A percentile compares a stretch with the other conserved stretches of the same genome.
These are phyloP conservation scores for Olyra latifolia DNA, from an alignment of 176 grass and related monocot genomes.

Conservation along the genomic window DNA sequence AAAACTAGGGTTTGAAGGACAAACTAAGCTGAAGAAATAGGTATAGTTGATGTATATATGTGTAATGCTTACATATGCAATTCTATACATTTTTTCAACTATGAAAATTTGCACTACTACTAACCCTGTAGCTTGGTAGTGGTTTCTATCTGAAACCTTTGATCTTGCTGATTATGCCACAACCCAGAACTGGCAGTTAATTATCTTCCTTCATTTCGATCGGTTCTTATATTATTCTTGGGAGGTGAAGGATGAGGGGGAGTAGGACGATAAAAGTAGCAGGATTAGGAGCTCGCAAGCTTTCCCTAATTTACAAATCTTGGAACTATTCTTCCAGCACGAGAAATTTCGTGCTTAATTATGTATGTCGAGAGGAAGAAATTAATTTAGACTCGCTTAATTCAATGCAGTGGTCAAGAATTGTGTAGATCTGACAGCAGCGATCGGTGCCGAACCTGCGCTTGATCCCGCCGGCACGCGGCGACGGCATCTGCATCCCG, in stretches of 20 bases:
- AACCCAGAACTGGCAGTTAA: background rate
- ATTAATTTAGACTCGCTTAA: background rate
- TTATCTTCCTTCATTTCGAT: background rate
- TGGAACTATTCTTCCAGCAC: background rate
- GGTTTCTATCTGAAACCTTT: background rate
- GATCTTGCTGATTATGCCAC: constrained; percentile 20
- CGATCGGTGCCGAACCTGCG: constrained; percentile 58
- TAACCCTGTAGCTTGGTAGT: background rate
- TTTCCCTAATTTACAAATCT: constrained; percentile 38
- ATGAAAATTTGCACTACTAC: background rate
- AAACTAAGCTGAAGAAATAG: constrained; percentile 11
- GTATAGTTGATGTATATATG: background rate
- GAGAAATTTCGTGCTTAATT: constrained; percentile 31
- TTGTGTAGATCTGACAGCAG: constrained; percentile 38
- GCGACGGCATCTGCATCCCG: constrained; percentile 62
- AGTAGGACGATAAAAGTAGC: background rate
- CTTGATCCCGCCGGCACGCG: constrained; percentile 56
- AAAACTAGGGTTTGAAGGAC: constrained; percentile 27
- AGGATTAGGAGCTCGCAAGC: constrained; percentile 23
- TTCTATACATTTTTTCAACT: background rate
- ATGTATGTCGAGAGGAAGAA: background rate
- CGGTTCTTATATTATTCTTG: constrained; percentile 16
- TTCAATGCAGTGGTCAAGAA: constrained; percentile 7
- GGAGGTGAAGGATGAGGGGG: constrained; percentile 43
- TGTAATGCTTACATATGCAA: background rate